These are phyloP conservation scores for Dactylonectria macrodidyma DNA, from an alignment of 2,329 filamentous ascomycete genomes.

Conservation along the genomic window DNA sequence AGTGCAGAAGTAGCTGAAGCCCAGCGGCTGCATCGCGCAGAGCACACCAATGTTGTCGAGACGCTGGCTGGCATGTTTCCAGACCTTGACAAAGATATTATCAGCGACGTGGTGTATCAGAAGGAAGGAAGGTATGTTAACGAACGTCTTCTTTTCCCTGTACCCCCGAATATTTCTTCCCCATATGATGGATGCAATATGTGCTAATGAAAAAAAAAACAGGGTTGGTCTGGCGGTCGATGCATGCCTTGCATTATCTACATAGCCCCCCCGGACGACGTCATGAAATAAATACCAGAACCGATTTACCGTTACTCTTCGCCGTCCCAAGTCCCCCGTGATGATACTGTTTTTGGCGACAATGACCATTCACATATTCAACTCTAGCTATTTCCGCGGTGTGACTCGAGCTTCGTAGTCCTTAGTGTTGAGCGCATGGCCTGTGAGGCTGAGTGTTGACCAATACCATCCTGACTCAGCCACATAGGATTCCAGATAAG, in stretches of 20 bases:
- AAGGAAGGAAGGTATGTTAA: conserved; percentile 89
- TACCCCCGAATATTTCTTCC: not conserved
- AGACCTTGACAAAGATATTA: conserved; percentile 92
- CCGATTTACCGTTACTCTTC: conserved; percentile 9
- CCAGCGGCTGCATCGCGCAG: conserved; percentile 82
- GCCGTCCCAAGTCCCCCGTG: not conserved
- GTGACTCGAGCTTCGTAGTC: not conserved
- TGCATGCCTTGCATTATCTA: conserved; percentile 81
- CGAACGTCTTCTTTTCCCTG: not conserved
- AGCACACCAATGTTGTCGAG: conserved; percentile 93
- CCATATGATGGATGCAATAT: not conserved
- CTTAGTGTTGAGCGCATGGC: not conserved
- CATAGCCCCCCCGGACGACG: conserved; percentile 47
- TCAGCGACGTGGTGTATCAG: conserved; percentile 95
- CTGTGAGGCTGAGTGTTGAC: not conserved
- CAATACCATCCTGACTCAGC: not conserved
- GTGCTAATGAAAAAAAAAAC: conserved; percentile 38
- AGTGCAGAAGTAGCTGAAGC: conserved; percentile 93
- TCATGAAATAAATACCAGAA: conserved; percentile 29
- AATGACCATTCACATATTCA: not conserved
- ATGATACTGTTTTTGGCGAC: not conserved
- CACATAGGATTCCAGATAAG: not conserved
- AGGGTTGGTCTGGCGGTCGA: conserved; percentile 90
- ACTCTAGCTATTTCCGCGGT: not conserved
- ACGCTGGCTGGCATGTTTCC: conserved; percentile 98